Base-by-base conservation (phyloP, 768 basidiomycete genomes). In the Rhodotorula kratochvilovae region DNA sequence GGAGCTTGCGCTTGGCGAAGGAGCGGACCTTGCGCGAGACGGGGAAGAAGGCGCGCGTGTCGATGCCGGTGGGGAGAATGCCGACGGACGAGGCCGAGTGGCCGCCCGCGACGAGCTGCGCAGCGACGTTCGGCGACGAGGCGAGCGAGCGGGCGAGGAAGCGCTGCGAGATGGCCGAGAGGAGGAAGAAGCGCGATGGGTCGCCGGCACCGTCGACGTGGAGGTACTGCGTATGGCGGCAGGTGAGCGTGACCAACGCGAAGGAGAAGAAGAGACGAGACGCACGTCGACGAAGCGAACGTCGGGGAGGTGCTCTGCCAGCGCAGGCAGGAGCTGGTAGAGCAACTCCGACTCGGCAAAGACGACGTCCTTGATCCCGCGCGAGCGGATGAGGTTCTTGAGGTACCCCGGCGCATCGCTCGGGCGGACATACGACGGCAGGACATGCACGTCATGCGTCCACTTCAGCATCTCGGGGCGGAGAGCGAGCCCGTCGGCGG, bases 381-480 rank as follows among this genome's bases (percentile, higher is more conserved):
- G 54, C 16, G 31, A 33, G 2, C 48, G 50, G 56, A 66, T 56
- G 45, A 74, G 73, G 61, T 74, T 67, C 46, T 61, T 67, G 68
- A 74, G 55, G 60, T 70, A 74, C 6, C 63, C 51, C n/a, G 73
- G 65, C 15, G 70, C 61, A 46, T 74, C 73, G 64, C 51, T 46
- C 31, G 68, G 54, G 21, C 73, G 68, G 6, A 74, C 68, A 66
- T 70, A 74, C 33, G 64, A 54, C 23, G 73, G 73, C 16, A 74
- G 64, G 61, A 74, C 57, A 48, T 70, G 68, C 7, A 74, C 66
- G 51, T 74, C 73, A 61, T 74, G 73, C 6, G 73, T 74, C 65
- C 66, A 74, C 53, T 74, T 60, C n/a, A 70, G 54, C 17, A 70
- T 31, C 43, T 62, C 42, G 13, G 73, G 73, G 27, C 66, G 68